Evolutionary conservation across 75 land plant species (phyloP).

Genomic region (Ceratopteris richardii): DNA sequence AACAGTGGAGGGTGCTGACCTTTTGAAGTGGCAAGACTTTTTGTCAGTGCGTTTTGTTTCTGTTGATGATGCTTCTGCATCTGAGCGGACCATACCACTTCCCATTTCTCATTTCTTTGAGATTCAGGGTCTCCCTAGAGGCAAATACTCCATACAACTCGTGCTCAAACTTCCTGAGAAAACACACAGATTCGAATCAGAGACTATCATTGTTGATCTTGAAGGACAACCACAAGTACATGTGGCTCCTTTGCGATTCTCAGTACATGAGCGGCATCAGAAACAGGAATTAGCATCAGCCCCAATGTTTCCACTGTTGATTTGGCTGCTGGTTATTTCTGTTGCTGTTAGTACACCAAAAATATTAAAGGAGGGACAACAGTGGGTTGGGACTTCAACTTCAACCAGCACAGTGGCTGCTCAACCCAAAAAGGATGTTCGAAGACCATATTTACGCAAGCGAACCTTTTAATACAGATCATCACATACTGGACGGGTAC

Average conservation of each 20-base stretch:
- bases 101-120: slow-evolving; percentile 75
- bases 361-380: slow-evolving; percentile 75
- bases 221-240: slow-evolving; percentile 48
- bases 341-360: slow-evolving; percentile 78
- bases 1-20: slow-evolving; percentile 55
- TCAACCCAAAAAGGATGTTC: slow-evolving; percentile 34
- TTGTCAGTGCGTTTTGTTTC: slow-evolving; percentile 55
- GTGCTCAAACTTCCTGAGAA: slow-evolving; percentile 30
- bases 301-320: slow-evolving; percentile 70
- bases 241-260: slow-evolving; percentile 62
- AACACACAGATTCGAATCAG: slow-evolving; percentile 59
- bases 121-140: slow-evolving; percentile 61
- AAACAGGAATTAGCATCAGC: slow-evolving; percentile 85
- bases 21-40: slow-evolving; percentile 55
- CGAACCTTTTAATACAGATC: slow-evolving; percentile 31
- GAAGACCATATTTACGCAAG: slow-evolving; percentile 38
- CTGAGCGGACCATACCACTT: slow-evolving; percentile 54
- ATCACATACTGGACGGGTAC: too few relatives aligned
- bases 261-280: slow-evolving; percentile 50
- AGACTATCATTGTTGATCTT: slow-evolving; percentile 59
- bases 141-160: slow-evolving; percentile 59
- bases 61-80: slow-evolving; percentile 43
- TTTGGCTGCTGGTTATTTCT: slow-evolving; percentile 67
- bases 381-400: slow-evolving; percentile 29
- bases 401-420: slow-evolving; percentile 14